phyloP scores from a whole-genome alignment of 2,329 filamentous ascomycete species.

The Penicillium polonicum region DNA sequence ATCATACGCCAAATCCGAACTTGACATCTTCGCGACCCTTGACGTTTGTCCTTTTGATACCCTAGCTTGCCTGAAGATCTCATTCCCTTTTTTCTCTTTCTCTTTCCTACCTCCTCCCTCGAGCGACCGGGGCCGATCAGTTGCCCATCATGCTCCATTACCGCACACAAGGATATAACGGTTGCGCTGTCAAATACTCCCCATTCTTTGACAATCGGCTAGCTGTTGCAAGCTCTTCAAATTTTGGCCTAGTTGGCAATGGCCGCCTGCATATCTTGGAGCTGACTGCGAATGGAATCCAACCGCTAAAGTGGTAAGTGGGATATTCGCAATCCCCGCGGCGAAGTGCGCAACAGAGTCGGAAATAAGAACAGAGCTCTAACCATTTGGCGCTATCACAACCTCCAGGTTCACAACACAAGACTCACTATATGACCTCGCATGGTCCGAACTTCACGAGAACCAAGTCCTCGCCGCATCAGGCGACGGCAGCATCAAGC shows the following conservation, averaged over 20 bases:
- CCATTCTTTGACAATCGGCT: constrained; percentile 96
- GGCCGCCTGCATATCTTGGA: constrained; percentile 82
- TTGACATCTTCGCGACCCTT: constrained; percentile 3
- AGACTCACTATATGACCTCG: constrained; percentile 90
- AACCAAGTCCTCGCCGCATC: constrained; percentile 87
- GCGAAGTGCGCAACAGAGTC: background rate
- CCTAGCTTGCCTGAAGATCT: background rate
- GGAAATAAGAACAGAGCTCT: background rate
- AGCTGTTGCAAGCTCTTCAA: constrained; percentile 84
- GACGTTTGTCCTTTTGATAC: constrained; percentile 12
- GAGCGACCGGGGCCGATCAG: constrained; percentile 10
- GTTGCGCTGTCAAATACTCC: constrained; percentile 96
- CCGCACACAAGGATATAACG: constrained; percentile 89
- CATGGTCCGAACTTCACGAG: constrained; percentile 96
- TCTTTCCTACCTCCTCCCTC: background rate
- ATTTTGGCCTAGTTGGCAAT: constrained; percentile 97
- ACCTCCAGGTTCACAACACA: constrained; percentile 82
- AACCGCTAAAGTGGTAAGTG: constrained; percentile 73
- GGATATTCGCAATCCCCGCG: background rate
- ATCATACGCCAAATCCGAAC: constrained; percentile 11
- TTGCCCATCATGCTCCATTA: constrained; percentile 76
- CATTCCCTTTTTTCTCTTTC: background rate
- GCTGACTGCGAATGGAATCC: constrained; percentile 78
- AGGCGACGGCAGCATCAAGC: constrained; percentile 90
- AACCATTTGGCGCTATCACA: constrained; percentile 3